Evolutionary conservation across 164 flowering plant genomes (phyloP).

Genomic region (Magnolia officinalis): DNA sequence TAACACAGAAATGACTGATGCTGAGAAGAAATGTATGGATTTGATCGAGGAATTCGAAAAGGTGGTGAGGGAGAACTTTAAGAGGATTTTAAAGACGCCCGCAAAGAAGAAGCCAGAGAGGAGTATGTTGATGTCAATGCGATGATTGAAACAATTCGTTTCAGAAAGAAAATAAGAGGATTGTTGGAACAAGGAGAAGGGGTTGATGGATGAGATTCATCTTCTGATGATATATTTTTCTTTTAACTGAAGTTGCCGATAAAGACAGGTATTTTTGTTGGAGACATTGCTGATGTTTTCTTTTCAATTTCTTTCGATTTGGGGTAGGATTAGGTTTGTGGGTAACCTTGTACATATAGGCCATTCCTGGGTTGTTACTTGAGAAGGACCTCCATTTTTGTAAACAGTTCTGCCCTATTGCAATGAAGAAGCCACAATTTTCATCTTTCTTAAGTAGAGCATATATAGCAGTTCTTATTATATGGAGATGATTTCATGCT

Average conservation of each 20-base stretch:
- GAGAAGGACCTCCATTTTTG: slow-evolving; percentile 6
- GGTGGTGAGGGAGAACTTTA: slow-evolving; percentile 52
- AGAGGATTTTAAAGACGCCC: slow-evolving; percentile 39
- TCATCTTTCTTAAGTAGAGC: neutral
- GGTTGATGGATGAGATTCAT: slow-evolving; percentile 21
- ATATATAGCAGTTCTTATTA: neutral
- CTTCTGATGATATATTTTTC: slow-evolving; percentile 25
- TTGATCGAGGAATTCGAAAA: slow-evolving; percentile 65
- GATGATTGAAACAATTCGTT: slow-evolving; percentile 33
- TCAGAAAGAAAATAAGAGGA: slow-evolving; percentile 1
- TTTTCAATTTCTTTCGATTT: slow-evolving; percentile 15
- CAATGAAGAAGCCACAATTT: neutral
- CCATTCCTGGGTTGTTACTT: slow-evolving; percentile 6
- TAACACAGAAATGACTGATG: neutral
- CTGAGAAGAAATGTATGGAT: slow-evolving; percentile 54
- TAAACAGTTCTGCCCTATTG: slow-evolving; percentile 1
- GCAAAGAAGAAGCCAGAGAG: slow-evolving; percentile 58
- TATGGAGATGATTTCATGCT: neutral
- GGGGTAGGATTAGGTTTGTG: slow-evolving; percentile 9
- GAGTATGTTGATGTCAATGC: slow-evolving; percentile 68
- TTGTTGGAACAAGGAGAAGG: neutral
- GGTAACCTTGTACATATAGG: slow-evolving; percentile 7
- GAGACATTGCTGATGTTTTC: neutral
- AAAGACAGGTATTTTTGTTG: neutral
- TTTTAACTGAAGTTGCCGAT: neutral